Base-by-base conservation (phyloP, 306 rosid genomes). In the Mucuna pruriens region DNA sequence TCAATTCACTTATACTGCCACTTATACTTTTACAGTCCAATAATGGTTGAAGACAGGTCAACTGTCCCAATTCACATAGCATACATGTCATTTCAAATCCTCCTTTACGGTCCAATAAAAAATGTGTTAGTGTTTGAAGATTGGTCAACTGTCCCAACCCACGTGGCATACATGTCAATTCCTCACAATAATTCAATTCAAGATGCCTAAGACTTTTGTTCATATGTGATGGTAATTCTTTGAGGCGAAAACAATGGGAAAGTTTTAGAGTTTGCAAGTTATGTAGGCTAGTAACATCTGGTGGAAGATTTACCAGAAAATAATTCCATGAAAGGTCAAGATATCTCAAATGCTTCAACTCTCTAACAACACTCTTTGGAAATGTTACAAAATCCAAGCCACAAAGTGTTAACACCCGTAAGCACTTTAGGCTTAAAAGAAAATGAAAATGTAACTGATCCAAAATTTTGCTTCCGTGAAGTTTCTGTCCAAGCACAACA, bases 281-380 rank as follows among this genome's bases (percentile, higher is more conserved):
- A 4, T 23, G 62, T 13, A 83, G 55, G n/a, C 20, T 36, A 36
- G 57, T 23, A 54, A 82, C 63, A 0, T 34, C 66, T 0, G 23
- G 11, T 17, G 88, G 84, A 31, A 85, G 86, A 38, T 9, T 61
- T 36, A 13, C 0, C 22, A 77, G 55, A 15, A 0, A 6, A 4
- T 0, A 0, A 61, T 61, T 61, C 67, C 9, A 13, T 54, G 83
- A 74, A 20, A 85, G 58, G 73, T 85, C 81, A 16, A 82, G 19
- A 33, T 85, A 85, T 79, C 86, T 82, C 44, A 86, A 34, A 61
- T 79, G 84, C 61, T 75, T 79, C 57, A 83, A 51, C 62, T 63
- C 52, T 60, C 25, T 7, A 22, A 78, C 23, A 29, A 23, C 57
- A 2, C n/a, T n/a, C 46, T 61, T 48, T 17, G 86, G 81, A 36